Evolutionary conservation across 352 stramenopile genomes (phyloP), one percentile per base, ranked within the genome.

Genomic region (Blastocystis sp.): DNA sequence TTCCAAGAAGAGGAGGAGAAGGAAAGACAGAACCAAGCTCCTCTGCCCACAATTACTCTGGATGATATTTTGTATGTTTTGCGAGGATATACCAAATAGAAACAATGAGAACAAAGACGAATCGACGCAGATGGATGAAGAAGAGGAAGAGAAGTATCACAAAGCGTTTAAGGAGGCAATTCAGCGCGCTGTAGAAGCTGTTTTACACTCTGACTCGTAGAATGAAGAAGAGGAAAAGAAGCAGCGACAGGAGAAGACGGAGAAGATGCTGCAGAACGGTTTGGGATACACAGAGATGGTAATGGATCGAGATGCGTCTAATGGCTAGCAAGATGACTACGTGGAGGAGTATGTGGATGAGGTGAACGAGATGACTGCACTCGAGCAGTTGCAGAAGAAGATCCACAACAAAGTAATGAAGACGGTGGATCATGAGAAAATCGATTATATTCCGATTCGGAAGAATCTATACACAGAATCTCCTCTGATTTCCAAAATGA

Each of bases 391-490:
- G 39, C 93, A 96, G 89, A 94, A 97, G 70, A 92, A 93, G 41
- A 94, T 96, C 68, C 95, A 95, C 90, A 96, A 95, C 87, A 91
- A 91, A 45, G 79, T 88, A 9, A 23, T 88, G 43, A 54, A 69
- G 90, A 91, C 95, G 0, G 95, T 99, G 6, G 96, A 99, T 91
- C 97, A 99, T 91, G 93, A 92, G 4, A 93, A 94, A 80, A 94
- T 98, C 26, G 94, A 98, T 45, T 99, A 99, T 90, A 91, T 98
- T 15, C 89, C 93, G 8, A 97, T 99, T 89, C 94, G 97, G 64
- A 99, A 99, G 93, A 98, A 98, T 90, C 96, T 99, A 47, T 99
- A 98, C 90, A 95, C 98, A 18, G 94, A 98, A 20, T 97, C 97
- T 15, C 94, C 95, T 61, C 94, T 95, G 54, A 94, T 99, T 77